Evolutionary conservation across 441 rosid genomes (phyloP), one percentile per base, ranked within the genome.

Genomic region (Biscutella auriculata): DNA sequence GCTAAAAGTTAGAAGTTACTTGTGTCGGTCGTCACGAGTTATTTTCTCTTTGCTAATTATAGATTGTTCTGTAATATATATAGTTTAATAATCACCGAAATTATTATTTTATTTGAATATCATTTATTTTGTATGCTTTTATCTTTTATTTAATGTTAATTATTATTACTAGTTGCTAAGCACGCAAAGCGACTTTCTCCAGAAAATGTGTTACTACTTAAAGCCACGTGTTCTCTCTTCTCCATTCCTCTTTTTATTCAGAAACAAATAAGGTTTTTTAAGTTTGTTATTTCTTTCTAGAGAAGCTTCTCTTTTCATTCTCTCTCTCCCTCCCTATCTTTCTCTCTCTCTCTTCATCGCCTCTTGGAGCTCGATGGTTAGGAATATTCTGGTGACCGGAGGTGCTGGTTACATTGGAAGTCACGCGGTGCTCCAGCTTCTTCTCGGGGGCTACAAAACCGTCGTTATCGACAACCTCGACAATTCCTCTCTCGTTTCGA

Each of bases 351-450:
- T 46, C 60, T 62, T 46, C 52, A 23, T 45, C 47, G 56, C 29
- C 30, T 67, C 46, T 60, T 33, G 52, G 72, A 61, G 46, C 66
- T 45, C 49, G 13, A 81, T 79, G 84, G 71, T 73, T 60, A 63
- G 35, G 52, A 77, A 19, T 45, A 69, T 92, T 47, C 72, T 92
- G 57, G 96, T 92, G 26, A 84, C 94, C 59, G 98, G 98, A 6
- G 98, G 96, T 32, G 97, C 98, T 65, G 98, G 98, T 52, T 92
- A 85, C 73, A 92, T 88, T 49, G 98, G 98, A 8, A 85, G 86
- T 62, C 98, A 88, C 79, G 81, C 96, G 2, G 98, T 88, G 45
- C 84, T 88, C 40, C 95, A 88, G 70, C 75, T 92, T 48, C 87
- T 92, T 2, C 65, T 75, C 46, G 83, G 78, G 11, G 95, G 96